Base-by-base conservation (phyloP, 192 early-diverging fungal genomes). In the Podila epigama region DNA sequence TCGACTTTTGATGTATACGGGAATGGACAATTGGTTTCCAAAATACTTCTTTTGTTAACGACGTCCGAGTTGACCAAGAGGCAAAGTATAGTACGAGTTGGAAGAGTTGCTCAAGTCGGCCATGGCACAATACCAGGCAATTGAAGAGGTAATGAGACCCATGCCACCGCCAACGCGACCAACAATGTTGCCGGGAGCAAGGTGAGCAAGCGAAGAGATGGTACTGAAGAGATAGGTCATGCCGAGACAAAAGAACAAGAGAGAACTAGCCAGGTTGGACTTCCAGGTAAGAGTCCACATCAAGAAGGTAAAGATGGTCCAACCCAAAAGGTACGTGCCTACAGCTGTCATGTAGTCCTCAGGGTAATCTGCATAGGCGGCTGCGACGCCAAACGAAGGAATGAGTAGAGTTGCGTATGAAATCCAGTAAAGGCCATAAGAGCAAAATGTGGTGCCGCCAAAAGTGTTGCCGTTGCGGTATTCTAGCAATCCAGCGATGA, bases 81-180 rank as follows among this genome's bases (percentile, higher is more conserved):
- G 87, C n/a, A 89, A 61, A 8, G 72, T 68, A 39, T 80, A 84
- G 54, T 83, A 89, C 27, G 83, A 85, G 33, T 84, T 89, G 10
- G 83, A 80, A 9, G 69, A 56, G 54, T 80, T 84, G 15, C 85
- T 79, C 63, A 87, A 71, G 37, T 87, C 85, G 0, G 77, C 81
- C 50, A 84, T 81, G 18, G 83, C 85, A 39, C 81, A 81, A 58
- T 84, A 87, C 83, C 85, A 87, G 1, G 85, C 85, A 32, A 83
- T 62, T 5, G 69, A 57, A 5, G 85, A 69, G 11, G 85, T 85
- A 41, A 84, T 35, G 44, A 87, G 15, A 27, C 85, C 85, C 28
- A 80, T 55, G 37, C 82, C 82, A 12, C 85, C 83, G 34, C 79
- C 63, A 27, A 67, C 69, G 27, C 70, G 82, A 12, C 81, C 59